phyloP scores from a whole-genome alignment of 1,284 basidiomycete species.

The Puccinia novopanici region DNA sequence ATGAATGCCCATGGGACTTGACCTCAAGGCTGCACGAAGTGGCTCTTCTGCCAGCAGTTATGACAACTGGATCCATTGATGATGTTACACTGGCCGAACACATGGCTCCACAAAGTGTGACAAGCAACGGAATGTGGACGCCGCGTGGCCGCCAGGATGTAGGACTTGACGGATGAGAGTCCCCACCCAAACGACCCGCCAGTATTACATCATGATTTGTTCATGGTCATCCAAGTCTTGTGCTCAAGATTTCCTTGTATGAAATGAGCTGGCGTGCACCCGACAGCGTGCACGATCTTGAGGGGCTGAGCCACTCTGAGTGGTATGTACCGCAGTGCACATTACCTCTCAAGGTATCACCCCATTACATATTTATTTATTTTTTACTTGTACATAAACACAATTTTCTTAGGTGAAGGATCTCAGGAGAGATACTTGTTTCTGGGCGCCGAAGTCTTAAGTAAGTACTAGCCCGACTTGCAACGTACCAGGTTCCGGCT shows the following conservation, averaged over 20 bases:
- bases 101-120: slow-evolving; percentile 11
- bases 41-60: neutral
- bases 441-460: too few species aligned
- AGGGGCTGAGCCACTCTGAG: neutral
- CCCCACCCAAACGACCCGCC: neutral
- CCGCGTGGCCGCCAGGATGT: slow-evolving; percentile 11
- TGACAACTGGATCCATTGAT: neutral
- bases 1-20: neutral
- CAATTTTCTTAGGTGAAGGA: neutral
- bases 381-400: neutral
- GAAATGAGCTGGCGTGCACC: neutral
- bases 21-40: neutral
- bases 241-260: neutral
- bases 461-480: neutral
- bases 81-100: neutral
- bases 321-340: slow-evolving; percentile 7
- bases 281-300: neutral
- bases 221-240: neutral
- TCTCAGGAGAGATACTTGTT: too few species aligned
- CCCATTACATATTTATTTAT: slow-evolving; percentile 10
- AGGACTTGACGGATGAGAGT: neutral
- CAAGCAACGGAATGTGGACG: slow-evolving; percentile 17
- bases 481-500: neutral
- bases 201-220: slow-evolving; percentile 8
- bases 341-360: neutral